Evolutionary conservation across 2,329 filamentous ascomycete genomes (phyloP), one percentile per base, ranked within the genome.

Genomic region (Periconia sp.): DNA sequence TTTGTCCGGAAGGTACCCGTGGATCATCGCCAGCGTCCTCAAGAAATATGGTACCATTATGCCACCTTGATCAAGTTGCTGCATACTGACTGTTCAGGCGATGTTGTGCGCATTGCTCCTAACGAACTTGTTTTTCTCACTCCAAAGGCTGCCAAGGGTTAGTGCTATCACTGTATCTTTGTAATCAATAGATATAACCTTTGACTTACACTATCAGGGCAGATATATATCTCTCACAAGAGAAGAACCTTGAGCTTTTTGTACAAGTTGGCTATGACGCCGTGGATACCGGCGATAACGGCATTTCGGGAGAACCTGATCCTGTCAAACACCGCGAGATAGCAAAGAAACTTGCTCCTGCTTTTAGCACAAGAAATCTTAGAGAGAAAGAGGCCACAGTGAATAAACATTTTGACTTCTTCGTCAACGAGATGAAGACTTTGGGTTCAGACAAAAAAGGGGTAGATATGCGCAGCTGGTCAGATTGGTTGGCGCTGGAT

Each of bases 401-500:
- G 41, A 41, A 56, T 43, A 23, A 52, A 41, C 48, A 53, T 43
- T 43, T 56, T 2, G 49, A 56, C 42, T 53, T 46, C 27, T 53
- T 56, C 31, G 35, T 56, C 1, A n/a, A n/a, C n/a, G n/a, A n/a
- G n/a, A n/a, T n/a, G n/a, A n/a, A n/a, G n/a, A n/a, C n/a, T n/a
- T n/a, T n/a, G n/a, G n/a, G n/a, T n/a, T n/a, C n/a, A n/a, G n/a
- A n/a, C n/a, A 31, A 15, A 35, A 49, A 18, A 43, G 49, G 53
- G 11, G 31, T 55, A 31, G 37, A 40, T 40, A 35, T 55, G 7
- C 37, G 37, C 17, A 40, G 43, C 20, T 55, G 53, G 53, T 45
- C 49, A 2, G 45, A 55, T 40, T 51, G 49, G 47, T 47, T 55
- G 19, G 53, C 53, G 10, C 45, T 52, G 45, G 53, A 55, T 35